phyloP scores from a whole-genome alignment of 139 green algal genomes.

The Coelastrella sp. region DNA sequence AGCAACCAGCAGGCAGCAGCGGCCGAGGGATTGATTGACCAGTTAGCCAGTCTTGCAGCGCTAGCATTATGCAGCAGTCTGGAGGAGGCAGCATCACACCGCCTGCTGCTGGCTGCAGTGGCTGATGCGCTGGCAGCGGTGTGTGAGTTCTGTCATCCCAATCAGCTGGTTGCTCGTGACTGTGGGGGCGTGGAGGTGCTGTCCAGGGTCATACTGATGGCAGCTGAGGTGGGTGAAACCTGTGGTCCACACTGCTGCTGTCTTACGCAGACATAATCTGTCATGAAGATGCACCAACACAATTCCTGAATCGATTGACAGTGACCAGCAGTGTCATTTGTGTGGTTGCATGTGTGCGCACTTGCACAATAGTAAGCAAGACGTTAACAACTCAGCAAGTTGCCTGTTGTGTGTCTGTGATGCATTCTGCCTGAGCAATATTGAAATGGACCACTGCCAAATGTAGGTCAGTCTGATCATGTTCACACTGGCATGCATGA shows the following conservation, averaged over 20 bases:
- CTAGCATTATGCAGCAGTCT: background rate
- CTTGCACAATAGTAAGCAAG: too few relatives aligned
- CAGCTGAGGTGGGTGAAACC: conserved; percentile 28
- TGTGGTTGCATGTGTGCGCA: too few relatives aligned
- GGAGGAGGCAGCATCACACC: conserved; percentile 25
- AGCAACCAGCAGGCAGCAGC: conserved; percentile 59
- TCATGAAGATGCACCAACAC: too few relatives aligned
- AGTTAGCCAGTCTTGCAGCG: conserved; percentile 31
- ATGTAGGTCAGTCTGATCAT: too few relatives aligned
- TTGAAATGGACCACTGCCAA: too few relatives aligned
- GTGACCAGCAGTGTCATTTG: too few relatives aligned
- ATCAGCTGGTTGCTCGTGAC: conserved; percentile 54
- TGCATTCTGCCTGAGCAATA: too few relatives aligned
- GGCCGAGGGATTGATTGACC: conserved; percentile 53
- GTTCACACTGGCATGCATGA: too few relatives aligned
- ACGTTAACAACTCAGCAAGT: too few relatives aligned
- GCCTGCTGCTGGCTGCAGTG: conserved; percentile 44
- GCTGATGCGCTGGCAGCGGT: conserved; percentile 46
- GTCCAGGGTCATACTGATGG: conserved; percentile 46
- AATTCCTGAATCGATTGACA: too few relatives aligned
- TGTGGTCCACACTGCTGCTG: background rate
- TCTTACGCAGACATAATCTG: too few relatives aligned
- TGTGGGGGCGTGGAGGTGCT: conserved; percentile 51
- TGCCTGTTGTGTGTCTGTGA: too few relatives aligned
- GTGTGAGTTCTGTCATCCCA: conserved; percentile 60